Evolutionary conservation across 306 rosid genomes (phyloP).

Genomic region (Quercus suber): DNA sequence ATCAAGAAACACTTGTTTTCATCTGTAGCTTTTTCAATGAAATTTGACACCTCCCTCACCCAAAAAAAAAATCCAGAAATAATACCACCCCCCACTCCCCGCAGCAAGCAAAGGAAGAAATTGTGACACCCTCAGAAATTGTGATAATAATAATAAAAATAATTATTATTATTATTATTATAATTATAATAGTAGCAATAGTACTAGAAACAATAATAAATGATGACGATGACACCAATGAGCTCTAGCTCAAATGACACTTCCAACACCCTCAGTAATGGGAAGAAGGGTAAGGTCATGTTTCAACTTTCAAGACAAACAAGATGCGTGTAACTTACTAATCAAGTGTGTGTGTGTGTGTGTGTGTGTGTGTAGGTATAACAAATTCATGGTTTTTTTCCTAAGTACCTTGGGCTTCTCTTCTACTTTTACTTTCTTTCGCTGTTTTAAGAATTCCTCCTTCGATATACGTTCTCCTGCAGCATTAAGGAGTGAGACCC

Average conservation of each 20-base stretch:
- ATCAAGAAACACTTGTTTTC: background rate
- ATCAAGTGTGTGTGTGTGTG: too few species aligned
- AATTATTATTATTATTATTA: too few species aligned
- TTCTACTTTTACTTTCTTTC: constrained; percentile 62
- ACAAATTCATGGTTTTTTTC: background rate
- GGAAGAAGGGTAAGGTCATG: too few species aligned
- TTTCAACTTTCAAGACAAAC: too few species aligned
- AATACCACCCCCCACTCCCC: too few species aligned
- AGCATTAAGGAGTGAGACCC: constrained; percentile 19
- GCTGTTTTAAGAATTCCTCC: constrained; percentile 73
- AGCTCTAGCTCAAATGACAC: too few species aligned
- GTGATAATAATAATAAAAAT: too few species aligned
- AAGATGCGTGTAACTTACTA: too few species aligned
- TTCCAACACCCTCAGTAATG: too few species aligned
- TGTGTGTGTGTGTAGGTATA: background rate
- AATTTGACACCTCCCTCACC: background rate
- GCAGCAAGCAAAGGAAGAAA: background rate
- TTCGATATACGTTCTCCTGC: constrained; percentile 63
- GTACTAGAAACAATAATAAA: too few species aligned
- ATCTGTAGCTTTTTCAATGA: background rate
- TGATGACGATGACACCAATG: too few species aligned
- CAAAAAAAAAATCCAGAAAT: background rate
- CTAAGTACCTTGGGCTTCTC: constrained; percentile 86
- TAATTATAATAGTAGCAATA: too few species aligned
- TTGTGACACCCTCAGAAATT: background rate